These are phyloP conservation scores for Trypanosoma scelopori DNA, from an alignment of 208 protist genomes.

Conservation along the genomic window DNA sequence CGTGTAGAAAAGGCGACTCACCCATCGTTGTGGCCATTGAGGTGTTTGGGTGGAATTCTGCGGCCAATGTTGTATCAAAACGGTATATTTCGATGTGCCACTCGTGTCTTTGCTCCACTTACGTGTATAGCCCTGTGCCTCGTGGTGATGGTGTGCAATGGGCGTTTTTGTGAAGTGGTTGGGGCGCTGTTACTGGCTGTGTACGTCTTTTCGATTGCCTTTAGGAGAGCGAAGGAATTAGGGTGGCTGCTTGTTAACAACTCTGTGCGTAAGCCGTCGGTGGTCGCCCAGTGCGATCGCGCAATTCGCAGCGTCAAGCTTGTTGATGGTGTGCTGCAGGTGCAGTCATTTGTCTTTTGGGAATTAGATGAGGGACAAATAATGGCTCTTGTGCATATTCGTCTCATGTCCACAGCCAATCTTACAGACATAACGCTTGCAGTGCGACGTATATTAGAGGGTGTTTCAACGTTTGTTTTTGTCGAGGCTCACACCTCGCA, in stretches of 20 bases:
- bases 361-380: conserved; percentile 38
- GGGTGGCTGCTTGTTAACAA: conserved; percentile 75
- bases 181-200: conserved; percentile 29
- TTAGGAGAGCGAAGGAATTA: conserved; percentile 30
- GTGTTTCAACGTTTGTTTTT: conserved; percentile 48
- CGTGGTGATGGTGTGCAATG: conserved; percentile 16
- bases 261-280: conserved; percentile 24
- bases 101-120: conserved; percentile 11
- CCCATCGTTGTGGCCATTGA: conserved; percentile 4
- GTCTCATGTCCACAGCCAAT: conserved; percentile 43
- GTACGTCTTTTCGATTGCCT: conserved; percentile 33
- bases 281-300: conserved; percentile 34
- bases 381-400: conserved; percentile 59
- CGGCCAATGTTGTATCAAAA: neutral
- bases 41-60: neutral
- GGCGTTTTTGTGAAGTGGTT: neutral
- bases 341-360: conserved; percentile 56
- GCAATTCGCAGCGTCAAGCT: conserved; percentile 41
- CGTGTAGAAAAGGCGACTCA: neutral
- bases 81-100: neutral
- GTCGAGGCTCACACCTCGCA: conserved; percentile 35
- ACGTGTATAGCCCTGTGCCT: conserved; percentile 12
- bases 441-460: conserved; percentile 35
- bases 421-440: conserved; percentile 30
- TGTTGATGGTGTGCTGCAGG: conserved; percentile 53